phyloP scores from a whole-genome alignment of 228 moss, liverwort and hornwort genomes.

The Sphagnum magellanicum region DNA sequence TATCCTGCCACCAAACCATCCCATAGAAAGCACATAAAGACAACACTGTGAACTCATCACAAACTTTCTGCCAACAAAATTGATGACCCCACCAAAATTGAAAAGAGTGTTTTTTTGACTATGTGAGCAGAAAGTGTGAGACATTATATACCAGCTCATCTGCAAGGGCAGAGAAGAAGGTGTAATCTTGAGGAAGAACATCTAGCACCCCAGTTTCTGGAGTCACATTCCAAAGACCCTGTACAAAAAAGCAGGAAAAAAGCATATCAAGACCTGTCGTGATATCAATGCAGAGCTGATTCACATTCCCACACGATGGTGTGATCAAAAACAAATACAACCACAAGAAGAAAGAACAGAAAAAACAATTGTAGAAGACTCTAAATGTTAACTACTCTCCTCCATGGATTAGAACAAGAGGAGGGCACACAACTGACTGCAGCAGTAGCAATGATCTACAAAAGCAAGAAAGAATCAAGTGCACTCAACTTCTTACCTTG shows the following conservation, averaged over 20 bases:
- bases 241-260: neutral
- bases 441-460: neutral
- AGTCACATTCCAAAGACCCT: constrained; percentile 47
- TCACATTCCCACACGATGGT: neutral
- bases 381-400: neutral
- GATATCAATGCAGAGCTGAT: neutral
- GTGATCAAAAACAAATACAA: neutral
- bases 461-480: neutral
- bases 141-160: constrained; percentile 31
- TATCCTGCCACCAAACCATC: constrained; percentile 22
- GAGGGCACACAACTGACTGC: neutral
- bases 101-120: neutral
- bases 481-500: constrained; percentile 5
- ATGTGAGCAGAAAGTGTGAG: neutral
- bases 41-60: no score
- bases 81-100: no score
- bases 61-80: neutral
- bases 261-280: no score
- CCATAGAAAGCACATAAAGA: no score
- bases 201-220: constrained; percentile 43
- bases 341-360: neutral
- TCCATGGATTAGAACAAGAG: neutral
- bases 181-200: constrained; percentile 42
- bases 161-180: constrained; percentile 38
- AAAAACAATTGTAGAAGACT: neutral